Evolutionary conservation across 345 rosid genomes (phyloP), one percentile per base, ranked within the genome.

Genomic region (Geranium brycei): DNA sequence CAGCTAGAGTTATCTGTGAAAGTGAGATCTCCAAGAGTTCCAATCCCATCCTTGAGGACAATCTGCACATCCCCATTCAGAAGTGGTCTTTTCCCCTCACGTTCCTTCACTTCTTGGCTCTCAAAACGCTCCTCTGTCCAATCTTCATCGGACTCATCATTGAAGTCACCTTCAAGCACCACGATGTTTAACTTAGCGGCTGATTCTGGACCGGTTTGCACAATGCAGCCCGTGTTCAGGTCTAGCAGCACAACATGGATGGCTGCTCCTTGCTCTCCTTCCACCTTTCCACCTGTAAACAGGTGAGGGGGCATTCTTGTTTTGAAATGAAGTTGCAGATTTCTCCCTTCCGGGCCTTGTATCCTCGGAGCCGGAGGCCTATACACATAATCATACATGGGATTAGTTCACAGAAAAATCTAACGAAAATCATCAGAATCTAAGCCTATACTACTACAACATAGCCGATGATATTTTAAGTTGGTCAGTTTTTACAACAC

Each of bases 1-100:
- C 98, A 92, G 73, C 96, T 92, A 28, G 98, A 92, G 76, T 92
- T 92, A 63, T 92, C 98, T 0, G 91, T 89, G 66, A 92, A 92
- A 64, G 79, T 80, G 69, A 92, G 88, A 56, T 89, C 91, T 35
- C 96, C 96, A 28, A 92, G 77, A 63, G 86, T 89, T 74, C 95
- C 96, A 30, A 89, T 79, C 11, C 98, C 98, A 68, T 87, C 98
- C 72, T 86, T 85, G 63, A 92, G 88, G 38, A 58, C 57, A 58
- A 89, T 78, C 69, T 80, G 95, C 51, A 86, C 78, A 23, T 89
- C 96, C 67, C 98, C 96, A 0, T 91, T 92, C 68, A 92, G 74
- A 38, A 92, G 76, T 4, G 98, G 98, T 51, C 91, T 79, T 76
- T 86, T 92, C 59, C 98, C 98, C 63, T 87, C 86, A 5, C 98